These are phyloP conservation scores for Daldinia decipiens DNA, from an alignment of 495 filamentous ascomycete genomes.

Conservation along the genomic window DNA sequence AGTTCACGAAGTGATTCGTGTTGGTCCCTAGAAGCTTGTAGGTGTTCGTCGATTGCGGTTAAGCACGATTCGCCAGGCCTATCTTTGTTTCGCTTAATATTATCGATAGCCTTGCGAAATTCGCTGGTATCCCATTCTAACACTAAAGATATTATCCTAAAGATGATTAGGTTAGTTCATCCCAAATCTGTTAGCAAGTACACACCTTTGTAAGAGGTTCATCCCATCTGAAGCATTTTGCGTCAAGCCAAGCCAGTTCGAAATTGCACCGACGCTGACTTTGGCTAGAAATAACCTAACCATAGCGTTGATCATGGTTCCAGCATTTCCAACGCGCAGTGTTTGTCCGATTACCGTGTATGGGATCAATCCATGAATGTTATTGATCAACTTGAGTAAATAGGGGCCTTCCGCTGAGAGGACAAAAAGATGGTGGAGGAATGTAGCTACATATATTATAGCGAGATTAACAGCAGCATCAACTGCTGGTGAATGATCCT, in stretches of 20 bases:
- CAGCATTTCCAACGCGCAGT: constrained; percentile 72
- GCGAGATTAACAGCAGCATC: constrained; percentile 68
- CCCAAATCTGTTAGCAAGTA: not conserved
- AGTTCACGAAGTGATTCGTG: constrained; percentile 58
- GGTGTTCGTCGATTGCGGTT: constrained; percentile 59
- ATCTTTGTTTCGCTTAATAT: constrained; percentile 62
- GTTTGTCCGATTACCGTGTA: constrained; percentile 70
- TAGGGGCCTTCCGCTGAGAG: constrained; percentile 71
- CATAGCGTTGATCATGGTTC: constrained; percentile 74
- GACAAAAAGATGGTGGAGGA: constrained; percentile 70
- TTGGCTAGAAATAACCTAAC: constrained; percentile 71
- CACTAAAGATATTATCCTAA: constrained; percentile 70
- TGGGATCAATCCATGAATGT: constrained; percentile 67
- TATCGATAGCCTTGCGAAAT: constrained; percentile 62
- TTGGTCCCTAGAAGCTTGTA: constrained; percentile 55
- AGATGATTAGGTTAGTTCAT: constrained; percentile 11
- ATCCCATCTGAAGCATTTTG: constrained; percentile 70
- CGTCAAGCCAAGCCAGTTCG: constrained; percentile 73
- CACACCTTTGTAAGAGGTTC: constrained; percentile 72
- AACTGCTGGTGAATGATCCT: constrained; percentile 64
- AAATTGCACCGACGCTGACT: constrained; percentile 67
- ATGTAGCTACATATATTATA: constrained; percentile 67
- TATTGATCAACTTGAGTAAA: constrained; percentile 66
- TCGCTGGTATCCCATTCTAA: constrained; percentile 69
- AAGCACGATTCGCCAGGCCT: constrained; percentile 60